Conservation (phyloP, 2,329 filamentous ascomycete species). For the Paraconiothyrium brasiliense region DNA sequence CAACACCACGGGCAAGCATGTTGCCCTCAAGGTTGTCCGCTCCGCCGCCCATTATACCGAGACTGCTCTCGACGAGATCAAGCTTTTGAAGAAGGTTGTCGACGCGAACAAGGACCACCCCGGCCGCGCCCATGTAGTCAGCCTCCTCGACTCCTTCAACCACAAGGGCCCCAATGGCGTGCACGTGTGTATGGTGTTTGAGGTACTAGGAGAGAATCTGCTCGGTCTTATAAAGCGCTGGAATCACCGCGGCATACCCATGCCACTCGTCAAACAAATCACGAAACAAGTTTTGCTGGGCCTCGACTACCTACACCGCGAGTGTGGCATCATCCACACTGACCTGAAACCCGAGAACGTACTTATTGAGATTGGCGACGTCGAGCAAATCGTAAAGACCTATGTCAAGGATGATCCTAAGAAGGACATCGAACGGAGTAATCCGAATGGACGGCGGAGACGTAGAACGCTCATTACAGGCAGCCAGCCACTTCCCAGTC, state of each 20-base stretch:
- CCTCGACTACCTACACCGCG: constrained; percentile 93
- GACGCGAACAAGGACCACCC: constrained; percentile 94
- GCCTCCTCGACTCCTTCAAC: constrained; percentile 94
- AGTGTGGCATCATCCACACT: constrained; percentile 99
- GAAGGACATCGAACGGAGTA: constrained; percentile 83
- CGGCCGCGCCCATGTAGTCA: constrained; percentile 93
- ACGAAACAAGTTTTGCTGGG: constrained; percentile 97
- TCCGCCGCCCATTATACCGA: constrained; percentile 99
- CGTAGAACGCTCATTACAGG: constrained; percentile 95
- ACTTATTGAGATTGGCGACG: constrained; percentile 97
- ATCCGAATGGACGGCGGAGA: constrained; percentile 88
- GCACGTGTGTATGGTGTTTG: constrained; percentile 99
- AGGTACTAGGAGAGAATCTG: constrained; percentile 94
- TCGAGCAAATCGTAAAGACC: constrained; percentile 97
- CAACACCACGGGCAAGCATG: constrained; percentile 89
- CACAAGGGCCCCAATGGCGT: constrained; percentile 96
- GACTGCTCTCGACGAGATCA: constrained; percentile 98
- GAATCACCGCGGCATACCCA: constrained; percentile 97
- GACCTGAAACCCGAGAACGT: constrained; percentile 98
- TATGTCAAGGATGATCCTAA: constrained; percentile 84
- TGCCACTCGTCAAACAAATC: constrained; percentile 97
- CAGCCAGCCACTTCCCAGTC: constrained; percentile 93
- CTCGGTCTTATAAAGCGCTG: constrained; percentile 96
- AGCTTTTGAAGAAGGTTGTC: constrained; percentile 95
- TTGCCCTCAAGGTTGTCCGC: constrained; percentile 96